Percentiles rank a stretch among this genome's conserved stretches.
These are phyloP conservation scores for Acanthamoeba polyphaga DNA, from an alignment of 208 protist genomes.

Conservation along the genomic window DNA sequence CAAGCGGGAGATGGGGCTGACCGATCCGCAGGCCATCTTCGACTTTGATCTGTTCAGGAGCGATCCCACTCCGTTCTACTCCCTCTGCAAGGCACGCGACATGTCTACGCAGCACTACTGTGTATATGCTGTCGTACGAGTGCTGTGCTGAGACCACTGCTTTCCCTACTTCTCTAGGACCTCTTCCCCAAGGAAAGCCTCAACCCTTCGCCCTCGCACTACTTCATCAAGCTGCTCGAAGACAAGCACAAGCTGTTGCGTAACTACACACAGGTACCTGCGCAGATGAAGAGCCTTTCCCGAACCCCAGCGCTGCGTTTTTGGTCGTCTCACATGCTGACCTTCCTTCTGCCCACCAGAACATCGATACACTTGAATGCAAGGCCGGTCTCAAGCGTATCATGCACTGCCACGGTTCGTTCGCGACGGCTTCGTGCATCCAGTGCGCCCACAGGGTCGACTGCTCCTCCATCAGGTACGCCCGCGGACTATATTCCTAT, in stretches of 20 bases:
- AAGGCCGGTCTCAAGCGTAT: slow-evolving; percentile 79
- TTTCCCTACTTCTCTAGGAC: slow-evolving; percentile 47
- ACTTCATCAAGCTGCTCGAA: slow-evolving; percentile 84
- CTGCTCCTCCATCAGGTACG: slow-evolving; percentile 35
- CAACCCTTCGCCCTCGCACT: slow-evolving; percentile 83
- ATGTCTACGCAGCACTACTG: not conserved
- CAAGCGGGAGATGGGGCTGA: slow-evolving; percentile 78
- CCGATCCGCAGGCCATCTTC: slow-evolving; percentile 86
- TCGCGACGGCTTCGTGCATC: slow-evolving; percentile 75
- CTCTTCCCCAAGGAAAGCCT: slow-evolving; percentile 73
- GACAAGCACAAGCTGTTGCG: slow-evolving; percentile 80
- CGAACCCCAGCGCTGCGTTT: no score
- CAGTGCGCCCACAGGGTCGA: slow-evolving; percentile 43
- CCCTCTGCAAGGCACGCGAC: slow-evolving; percentile 46
- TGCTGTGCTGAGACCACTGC: not conserved
- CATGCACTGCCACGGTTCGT: slow-evolving; percentile 83
- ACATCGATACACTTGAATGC: slow-evolving; percentile 88
- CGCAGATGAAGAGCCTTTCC: not conserved
- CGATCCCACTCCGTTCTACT: slow-evolving; percentile 82
- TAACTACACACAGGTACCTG: slow-evolving; percentile 77
- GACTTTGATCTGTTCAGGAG: slow-evolving; percentile 84
- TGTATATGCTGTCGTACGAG: not conserved
- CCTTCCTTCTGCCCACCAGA: slow-evolving; percentile 77
- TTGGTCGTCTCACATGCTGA: not conserved
- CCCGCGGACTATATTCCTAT: not conserved